Evolutionary conservation across 2,329 filamentous ascomycete species (phyloP), one percentile per base, ranked within the genome.

Genomic region (Grosmannia huntii): DNA sequence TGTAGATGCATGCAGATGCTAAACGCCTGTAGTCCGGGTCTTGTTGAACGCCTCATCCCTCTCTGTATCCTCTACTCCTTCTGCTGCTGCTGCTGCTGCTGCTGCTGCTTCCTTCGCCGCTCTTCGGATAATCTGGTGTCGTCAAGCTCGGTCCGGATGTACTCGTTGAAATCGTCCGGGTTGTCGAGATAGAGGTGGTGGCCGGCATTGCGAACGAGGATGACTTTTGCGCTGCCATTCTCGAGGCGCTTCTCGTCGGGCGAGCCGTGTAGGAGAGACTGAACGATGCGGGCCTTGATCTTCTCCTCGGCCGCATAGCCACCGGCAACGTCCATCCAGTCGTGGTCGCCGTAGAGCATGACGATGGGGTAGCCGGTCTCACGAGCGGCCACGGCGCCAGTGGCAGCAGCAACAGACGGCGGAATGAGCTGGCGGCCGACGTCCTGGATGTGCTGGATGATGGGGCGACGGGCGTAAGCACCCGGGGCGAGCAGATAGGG

Each of bases 311-410:
- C 85, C 0, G 87, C 90, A 53, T 85, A 82, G 0, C 94, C 94
- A 31, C 91, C 94, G 0, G 84, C 83, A 10, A 94, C 85, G 64
- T 99, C 94, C 94, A 99, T 99, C 94, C 94, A 99, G 75, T 99
- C 94, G 67, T 94, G 85, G 66, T 97, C 91, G 62, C 94, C 94
- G 68, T 99, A 99, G 87, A 97, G 91, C 68, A 99, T 82, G 10
- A 97, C 81, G 36, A 97, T 76, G 0, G 94, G 92, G 55, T 90
- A 77, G 1, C 91, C 90, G 0, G 79, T 87, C 65, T 83, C 80
- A 28, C 69, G 68, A 19, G 69, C 4, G 66, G 69, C 0, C 71
- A 68, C 23, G 64, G 31, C 0, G 65, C 64, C 4, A 66, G 68
- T 4, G 67, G 68, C 5, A 60, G 60, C 16, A 60, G 55, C 44